These are phyloP conservation scores for Smittium culicis DNA, from an alignment of 371 early-diverging fungal species.

Conservation along the genomic window DNA sequence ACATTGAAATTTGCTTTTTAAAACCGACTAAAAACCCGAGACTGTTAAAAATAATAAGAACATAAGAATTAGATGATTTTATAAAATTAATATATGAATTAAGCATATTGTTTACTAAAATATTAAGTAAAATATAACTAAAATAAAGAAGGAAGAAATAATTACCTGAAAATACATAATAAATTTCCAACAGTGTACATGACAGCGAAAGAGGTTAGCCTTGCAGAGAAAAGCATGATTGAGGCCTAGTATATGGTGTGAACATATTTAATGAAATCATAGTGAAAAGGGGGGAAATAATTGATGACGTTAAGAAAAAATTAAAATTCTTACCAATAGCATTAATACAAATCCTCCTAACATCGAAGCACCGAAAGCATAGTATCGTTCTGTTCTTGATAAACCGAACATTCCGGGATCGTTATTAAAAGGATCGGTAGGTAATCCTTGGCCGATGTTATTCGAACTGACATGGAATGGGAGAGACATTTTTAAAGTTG, in stretches of 20 bases:
- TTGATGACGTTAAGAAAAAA: not conserved
- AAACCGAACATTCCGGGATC: slow-evolving; percentile 42
- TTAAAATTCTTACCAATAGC: slow-evolving; percentile 40
- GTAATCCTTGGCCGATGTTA: slow-evolving; percentile 9
- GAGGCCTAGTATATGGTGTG: slow-evolving; percentile 11
- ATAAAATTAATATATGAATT: slow-evolving; percentile 1
- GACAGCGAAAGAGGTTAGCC: slow-evolving; percentile 63
- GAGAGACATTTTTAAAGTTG: slow-evolving; percentile 32
- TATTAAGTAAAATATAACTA: slow-evolving; percentile 8
- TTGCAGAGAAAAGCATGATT: slow-evolving; percentile 30
- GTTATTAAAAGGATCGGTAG: slow-evolving; percentile 22
- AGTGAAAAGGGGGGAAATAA: not conserved
- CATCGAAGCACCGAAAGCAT: slow-evolving; percentile 76
- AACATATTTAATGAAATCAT: not conserved
- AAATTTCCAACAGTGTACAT: slow-evolving; percentile 81
- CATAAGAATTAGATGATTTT: not conserved
- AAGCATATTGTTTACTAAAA: not conserved
- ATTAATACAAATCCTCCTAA: slow-evolving; percentile 56
- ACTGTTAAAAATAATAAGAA: slow-evolving; percentile 22
- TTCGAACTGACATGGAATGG: slow-evolving; percentile 21
- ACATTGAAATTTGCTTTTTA: slow-evolving; percentile 65
- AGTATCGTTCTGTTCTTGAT: slow-evolving; percentile 66
- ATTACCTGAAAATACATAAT: slow-evolving; percentile 59
- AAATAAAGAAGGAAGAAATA: not conserved
- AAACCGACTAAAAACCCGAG: slow-evolving; percentile 82